These are phyloP conservation scores for Geotrichum bryndzae DNA, from an alignment of 1,139 yeast species.

Conservation along the genomic window DNA sequence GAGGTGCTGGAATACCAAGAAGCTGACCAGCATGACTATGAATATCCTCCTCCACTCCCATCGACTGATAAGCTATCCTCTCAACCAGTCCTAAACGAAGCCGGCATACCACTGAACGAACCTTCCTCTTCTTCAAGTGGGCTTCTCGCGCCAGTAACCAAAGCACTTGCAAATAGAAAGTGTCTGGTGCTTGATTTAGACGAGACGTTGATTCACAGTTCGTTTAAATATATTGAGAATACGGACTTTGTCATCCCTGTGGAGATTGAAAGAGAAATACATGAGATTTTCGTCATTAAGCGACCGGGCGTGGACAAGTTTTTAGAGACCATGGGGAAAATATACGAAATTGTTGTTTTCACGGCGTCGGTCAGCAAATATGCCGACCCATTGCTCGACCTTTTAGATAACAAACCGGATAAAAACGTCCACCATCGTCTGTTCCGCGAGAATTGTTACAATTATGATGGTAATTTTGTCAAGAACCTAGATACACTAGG, in stretches of 20 bases:
- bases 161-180: constrained; percentile 51
- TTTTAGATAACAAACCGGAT: constrained; percentile 50
- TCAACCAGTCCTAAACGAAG: constrained; percentile 5
- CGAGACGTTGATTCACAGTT: constrained; percentile 93
- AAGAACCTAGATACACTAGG: constrained; percentile 92
- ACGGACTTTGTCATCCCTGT: constrained; percentile 95
- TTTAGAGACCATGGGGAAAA: constrained; percentile 70
- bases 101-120: constrained; percentile 8
- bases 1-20: constrained; percentile 3
- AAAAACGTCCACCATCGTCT: constrained; percentile 76
- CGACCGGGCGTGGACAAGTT: constrained; percentile 98
- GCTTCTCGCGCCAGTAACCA: constrained; percentile 54
- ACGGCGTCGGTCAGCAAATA: constrained; percentile 94
- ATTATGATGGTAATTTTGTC: constrained; percentile 86
- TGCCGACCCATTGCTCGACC: constrained; percentile 91
- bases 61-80: background rate
- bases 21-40: constrained; percentile 14
- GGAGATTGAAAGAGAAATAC: constrained; percentile 82
- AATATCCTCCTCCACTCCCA: constrained; percentile 3
- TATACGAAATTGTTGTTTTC: constrained; percentile 91
- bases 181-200: constrained; percentile 89
- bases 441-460: constrained; percentile 79
- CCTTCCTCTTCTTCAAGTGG: constrained; percentile 26
- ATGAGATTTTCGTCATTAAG: constrained; percentile 91
- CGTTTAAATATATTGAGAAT: constrained; percentile 82